Evolutionary conservation across 2,329 filamentous ascomycete species (phyloP).

Genomic region (Aspergillus sp.): DNA sequence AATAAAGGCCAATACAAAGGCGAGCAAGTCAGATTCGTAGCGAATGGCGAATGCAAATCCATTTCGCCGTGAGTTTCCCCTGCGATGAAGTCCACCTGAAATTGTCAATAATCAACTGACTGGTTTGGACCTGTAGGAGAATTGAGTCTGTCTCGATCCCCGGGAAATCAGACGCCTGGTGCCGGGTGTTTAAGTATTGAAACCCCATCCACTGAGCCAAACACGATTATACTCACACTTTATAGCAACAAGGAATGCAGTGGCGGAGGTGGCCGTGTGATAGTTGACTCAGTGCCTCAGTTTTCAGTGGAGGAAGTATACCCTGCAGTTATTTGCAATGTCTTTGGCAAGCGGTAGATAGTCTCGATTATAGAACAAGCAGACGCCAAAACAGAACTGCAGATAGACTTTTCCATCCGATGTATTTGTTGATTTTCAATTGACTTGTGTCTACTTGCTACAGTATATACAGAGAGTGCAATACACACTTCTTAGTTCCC

Average conservation of each 20-base stretch:
- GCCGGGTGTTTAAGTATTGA: not conserved
- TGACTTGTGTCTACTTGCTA: too few species aligned
- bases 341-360: not conserved
- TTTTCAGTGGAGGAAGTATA: not conserved
- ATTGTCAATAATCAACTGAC: not conserved
- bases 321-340: not conserved
- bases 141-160: not conserved
- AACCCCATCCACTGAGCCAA: not conserved
- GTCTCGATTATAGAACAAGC: too few species aligned
- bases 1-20: not conserved
- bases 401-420: too few species aligned
- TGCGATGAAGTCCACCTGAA: accelerated
- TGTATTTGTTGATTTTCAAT: too few species aligned
- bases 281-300: not conserved
- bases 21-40: not conserved
- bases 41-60: not conserved
- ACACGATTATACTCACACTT: not conserved
- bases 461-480: too few species aligned
- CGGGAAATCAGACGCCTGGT: not conserved
- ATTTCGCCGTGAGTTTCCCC: not conserved
- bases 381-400: too few species aligned
- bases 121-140: not conserved
- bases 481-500: too few species aligned
- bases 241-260: not conserved
- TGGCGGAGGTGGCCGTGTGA: not conserved